phyloP scores from a whole-genome alignment of 2,329 filamentous ascomycete genomes.

The Pyrenophora graminea region DNA sequence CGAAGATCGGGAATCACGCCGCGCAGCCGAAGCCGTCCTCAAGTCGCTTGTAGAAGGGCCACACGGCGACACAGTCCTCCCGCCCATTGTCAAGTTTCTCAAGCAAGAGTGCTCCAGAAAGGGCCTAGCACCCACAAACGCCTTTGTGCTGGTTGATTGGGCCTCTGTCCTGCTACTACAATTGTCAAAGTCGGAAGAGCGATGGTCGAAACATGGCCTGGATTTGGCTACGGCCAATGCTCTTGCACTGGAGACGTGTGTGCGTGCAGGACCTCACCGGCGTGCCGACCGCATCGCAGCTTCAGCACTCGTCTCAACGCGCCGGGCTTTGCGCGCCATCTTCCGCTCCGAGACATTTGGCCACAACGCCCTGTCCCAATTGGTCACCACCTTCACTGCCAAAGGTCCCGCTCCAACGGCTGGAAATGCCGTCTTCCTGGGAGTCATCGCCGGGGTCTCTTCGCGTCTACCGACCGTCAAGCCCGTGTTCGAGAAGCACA shows the following conservation, averaged over 20 bases:
- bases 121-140: conserved; percentile 75
- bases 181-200: conserved; percentile 60
- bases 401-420: conserved; percentile 68
- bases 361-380: conserved; percentile 64
- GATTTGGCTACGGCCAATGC: conserved; percentile 72
- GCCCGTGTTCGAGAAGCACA: conserved; percentile 65
- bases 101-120: conserved; percentile 75
- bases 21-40: conserved; percentile 81
- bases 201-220: conserved; percentile 67
- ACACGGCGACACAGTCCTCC: conserved; percentile 62
- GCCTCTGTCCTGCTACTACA: conserved; percentile 77
- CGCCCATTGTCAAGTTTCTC: conserved; percentile 68
- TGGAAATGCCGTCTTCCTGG: conserved; percentile 77
- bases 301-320: conserved; percentile 76
- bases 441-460: conserved; percentile 85
- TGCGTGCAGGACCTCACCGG: conserved; percentile 52
- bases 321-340: conserved; percentile 77
- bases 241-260: conserved; percentile 75
- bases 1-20: conserved; percentile 79
- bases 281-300: conserved; percentile 62
- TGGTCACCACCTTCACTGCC: conserved; percentile 68
- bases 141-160: conserved; percentile 92
- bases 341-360: conserved; percentile 64
- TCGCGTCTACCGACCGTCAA: conserved; percentile 69
- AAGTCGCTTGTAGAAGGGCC: conserved; percentile 65